Percentiles rank a stretch among this genome's conserved stretches.
Conservation (phyloP, 2,329 filamentous ascomycete species). For the Cercospora sp. region DNA sequence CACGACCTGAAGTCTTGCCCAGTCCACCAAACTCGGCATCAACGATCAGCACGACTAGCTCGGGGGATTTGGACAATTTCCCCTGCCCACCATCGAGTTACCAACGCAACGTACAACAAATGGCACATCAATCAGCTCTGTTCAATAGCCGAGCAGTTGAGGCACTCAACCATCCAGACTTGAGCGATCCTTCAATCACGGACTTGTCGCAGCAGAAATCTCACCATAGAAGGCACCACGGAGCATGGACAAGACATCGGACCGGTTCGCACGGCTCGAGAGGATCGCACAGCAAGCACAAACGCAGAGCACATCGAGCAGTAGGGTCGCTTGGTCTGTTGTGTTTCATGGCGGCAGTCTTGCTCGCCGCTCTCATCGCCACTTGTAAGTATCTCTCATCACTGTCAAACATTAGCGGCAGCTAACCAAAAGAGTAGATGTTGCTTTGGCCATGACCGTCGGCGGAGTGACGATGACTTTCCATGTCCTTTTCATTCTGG, state of each 20-base stretch:
- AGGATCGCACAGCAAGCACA: conserved; percentile 12
- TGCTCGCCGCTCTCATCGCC: conserved; percentile 35
- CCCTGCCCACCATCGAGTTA: conserved; percentile 28
- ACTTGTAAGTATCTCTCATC: conserved; percentile 33
- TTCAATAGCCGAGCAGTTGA: conserved; percentile 35
- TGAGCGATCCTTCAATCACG: conserved; percentile 33
- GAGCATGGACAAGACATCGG: conserved; percentile 21
- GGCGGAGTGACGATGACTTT: conserved; percentile 67
- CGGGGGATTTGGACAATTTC: conserved; percentile 14
- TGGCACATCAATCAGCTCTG: conserved; percentile 30
- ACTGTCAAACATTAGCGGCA: background rate
- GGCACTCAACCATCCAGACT: conserved; percentile 36
- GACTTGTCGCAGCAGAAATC: conserved; percentile 33
- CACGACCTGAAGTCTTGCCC: conserved; percentile 24
- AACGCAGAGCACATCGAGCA: conserved; percentile 14
- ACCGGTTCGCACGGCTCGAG: conserved; percentile 12
- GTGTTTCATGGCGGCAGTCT: conserved; percentile 30
- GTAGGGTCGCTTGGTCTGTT: conserved; percentile 23
- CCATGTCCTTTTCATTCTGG: conserved; percentile 75
- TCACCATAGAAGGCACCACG: conserved; percentile 25
- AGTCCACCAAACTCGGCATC: conserved; percentile 23
- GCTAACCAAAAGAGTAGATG: conserved; percentile 54
- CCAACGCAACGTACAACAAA: conserved; percentile 26
- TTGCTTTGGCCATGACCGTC: conserved; percentile 68
- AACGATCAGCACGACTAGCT: background rate